phyloP scores from a whole-genome alignment of 2,329 filamentous ascomycete species.

The Fusarium pseudocircinatum region DNA sequence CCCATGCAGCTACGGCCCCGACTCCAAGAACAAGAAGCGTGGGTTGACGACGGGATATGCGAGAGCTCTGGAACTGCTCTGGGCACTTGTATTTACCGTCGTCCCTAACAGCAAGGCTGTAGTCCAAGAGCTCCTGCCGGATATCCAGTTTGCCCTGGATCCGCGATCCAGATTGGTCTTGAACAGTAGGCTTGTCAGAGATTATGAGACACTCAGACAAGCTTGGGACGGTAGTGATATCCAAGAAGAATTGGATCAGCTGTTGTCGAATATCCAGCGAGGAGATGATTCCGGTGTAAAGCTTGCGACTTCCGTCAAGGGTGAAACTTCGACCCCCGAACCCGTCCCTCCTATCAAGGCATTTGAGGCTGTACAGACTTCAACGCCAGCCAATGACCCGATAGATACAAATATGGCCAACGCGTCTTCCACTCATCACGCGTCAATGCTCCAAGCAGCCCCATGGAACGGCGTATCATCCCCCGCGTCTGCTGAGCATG shows the following conservation, averaged over 20 bases:
- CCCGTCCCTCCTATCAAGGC: not conserved
- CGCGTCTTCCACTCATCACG: not conserved
- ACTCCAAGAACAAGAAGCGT: not conserved
- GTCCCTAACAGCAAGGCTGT: not conserved
- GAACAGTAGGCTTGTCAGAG: not conserved
- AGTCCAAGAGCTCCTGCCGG: not conserved
- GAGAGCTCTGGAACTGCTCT: not conserved
- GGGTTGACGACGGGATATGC: not conserved
- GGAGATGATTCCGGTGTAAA: not conserved
- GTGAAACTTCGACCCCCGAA: not conserved
- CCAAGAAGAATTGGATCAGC: not conserved
- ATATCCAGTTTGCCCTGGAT: not conserved
- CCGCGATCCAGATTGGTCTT: not conserved
- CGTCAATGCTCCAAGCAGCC: not conserved
- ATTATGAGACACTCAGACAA: not conserved
- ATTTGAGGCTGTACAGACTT: not conserved
- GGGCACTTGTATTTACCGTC: not conserved
- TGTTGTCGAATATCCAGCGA: not conserved
- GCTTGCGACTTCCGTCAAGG: not conserved
- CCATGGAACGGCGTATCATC: not conserved
- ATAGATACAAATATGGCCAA: not conserved
- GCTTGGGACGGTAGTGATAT: not conserved
- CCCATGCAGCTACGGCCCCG: not conserved
- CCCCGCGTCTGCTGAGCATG: not conserved
- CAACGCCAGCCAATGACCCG: not conserved